Evolutionary conservation across 2,329 filamentous ascomycete genomes (phyloP).

Genomic region (Nothomitra cinnamomea): DNA sequence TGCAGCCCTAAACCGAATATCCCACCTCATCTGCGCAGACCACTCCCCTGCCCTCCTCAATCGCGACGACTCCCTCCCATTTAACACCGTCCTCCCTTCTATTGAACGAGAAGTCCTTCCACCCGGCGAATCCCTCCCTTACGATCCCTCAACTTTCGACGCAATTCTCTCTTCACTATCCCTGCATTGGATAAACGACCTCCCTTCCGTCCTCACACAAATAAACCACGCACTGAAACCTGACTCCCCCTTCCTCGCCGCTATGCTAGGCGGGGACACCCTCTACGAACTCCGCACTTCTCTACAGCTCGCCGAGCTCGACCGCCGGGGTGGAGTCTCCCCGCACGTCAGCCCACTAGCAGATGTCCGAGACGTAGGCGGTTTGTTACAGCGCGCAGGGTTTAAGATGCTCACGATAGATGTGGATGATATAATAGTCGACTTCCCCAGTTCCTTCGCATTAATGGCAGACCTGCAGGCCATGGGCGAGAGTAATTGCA

Average conservation of each 20-base stretch:
- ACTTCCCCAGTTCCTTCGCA: constrained; percentile 78
- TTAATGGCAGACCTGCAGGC: constrained; percentile 88
- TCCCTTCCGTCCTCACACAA: constrained; percentile 68
- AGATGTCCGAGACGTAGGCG: constrained; percentile 81
- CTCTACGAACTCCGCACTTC: constrained; percentile 87
- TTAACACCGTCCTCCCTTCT: constrained; percentile 58
- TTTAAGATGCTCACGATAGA: constrained; percentile 96
- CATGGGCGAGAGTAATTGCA: constrained; percentile 90
- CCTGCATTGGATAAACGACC: constrained; percentile 95
- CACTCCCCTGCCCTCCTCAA: constrained; percentile 62
- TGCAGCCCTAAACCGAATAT: constrained; percentile 54
- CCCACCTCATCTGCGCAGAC: constrained; percentile 63
- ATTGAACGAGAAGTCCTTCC: constrained; percentile 52
- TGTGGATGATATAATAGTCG: constrained; percentile 90
- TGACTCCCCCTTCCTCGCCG: constrained; percentile 79
- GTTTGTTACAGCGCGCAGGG: constrained; percentile 66
- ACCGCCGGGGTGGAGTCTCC: constrained; percentile 77
- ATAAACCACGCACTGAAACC: constrained; percentile 80
- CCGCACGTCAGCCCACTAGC: constrained; percentile 83
- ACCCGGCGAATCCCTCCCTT: constrained; percentile 60
- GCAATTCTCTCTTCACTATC: constrained; percentile 77
- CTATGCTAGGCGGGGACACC: constrained; percentile 92
- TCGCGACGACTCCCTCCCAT: constrained; percentile 58
- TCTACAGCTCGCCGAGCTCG: constrained; percentile 79
- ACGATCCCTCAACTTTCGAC: constrained; percentile 62